phyloP scores from a whole-genome alignment of 106 monocot species.

The Vanilla planifolia region DNA sequence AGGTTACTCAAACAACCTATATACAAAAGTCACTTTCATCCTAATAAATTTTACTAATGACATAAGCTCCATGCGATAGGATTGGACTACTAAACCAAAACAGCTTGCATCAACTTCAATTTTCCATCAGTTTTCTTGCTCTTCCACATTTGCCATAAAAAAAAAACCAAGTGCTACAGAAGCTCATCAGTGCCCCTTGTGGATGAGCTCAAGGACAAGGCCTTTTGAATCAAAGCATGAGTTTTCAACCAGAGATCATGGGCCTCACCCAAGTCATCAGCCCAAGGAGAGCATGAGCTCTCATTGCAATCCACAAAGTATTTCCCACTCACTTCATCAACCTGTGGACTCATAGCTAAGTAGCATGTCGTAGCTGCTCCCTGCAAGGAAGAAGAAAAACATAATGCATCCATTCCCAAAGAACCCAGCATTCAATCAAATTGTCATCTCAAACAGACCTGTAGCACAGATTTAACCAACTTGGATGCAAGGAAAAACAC shows the following conservation, averaged over 20 bases:
- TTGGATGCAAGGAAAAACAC: conserved; percentile 35
- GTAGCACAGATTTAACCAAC: conserved; percentile 29
- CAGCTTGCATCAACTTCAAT: no score
- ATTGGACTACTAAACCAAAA: no score
- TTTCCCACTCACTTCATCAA: conserved; percentile 22
- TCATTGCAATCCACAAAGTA: conserved; percentile 46
- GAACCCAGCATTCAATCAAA: no score
- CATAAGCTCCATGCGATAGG: no score
- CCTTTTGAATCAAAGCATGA: conserved; percentile 11
- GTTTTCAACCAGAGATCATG: conserved; percentile 29
- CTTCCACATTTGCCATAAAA: no score
- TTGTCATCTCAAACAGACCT: no score
- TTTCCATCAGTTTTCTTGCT: no score
- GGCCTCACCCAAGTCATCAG: conserved; percentile 21
- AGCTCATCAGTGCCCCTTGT: no score
- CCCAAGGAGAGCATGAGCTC: conserved; percentile 22
- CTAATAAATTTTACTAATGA: no score
- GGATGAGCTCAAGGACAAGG: background rate
- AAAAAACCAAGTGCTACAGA: no score
- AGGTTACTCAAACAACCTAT: no score
- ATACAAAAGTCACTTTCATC: no score
- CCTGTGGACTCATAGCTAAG: conserved; percentile 19
- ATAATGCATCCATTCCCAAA: background rate
- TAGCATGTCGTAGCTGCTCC: conserved; percentile 49
- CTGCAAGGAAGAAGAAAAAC: conserved; percentile 6